Base-by-base conservation (phyloP, 164 flowering plant genomes). In the Euptelea pleiosperma region DNA sequence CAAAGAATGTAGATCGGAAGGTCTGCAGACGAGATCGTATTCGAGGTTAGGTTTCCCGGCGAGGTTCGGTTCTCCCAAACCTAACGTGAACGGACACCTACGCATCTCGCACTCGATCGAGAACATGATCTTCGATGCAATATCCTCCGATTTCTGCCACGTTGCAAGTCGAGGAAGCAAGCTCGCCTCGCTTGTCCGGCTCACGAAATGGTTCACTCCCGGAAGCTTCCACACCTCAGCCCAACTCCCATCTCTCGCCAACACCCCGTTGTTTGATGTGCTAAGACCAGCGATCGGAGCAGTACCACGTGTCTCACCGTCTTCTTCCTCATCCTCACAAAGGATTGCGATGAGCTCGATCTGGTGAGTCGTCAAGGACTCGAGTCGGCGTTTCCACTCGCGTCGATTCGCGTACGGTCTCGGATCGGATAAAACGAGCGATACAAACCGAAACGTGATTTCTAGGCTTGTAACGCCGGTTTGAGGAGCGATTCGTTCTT, bases 51-150 rank as follows among this genome's bases (percentile, higher is more conserved):
- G 91, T 59, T 92, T 92, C 0, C 89, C 86, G 58, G 71, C 53
- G 12, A 89, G 74, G 46, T 92, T 92, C 28, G 89, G 89, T 66
- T 92, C 98, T 1, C 98, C 98, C 9, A 92, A 39, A 2, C 96
- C 98, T 5, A 92, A 72, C 16, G 96, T 85, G 84, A 77, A 92
- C 28, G 79, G 78, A 40, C 86, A 76, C 56, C 84, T 36, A 65
- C 73, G 60, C 93, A 92, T 82, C 63, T 78, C 78, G 76, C 84
- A 74, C 64, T 92, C 98, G 63, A 89, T 73, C 47, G 85, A 66
- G 72, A 75, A 77, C 47, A 76, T 52, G 28, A 87, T 77, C 68
- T 72, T 83, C 72, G 78, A 49, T 2, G 91, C 95, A 0, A 80
- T 50, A 35, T 65, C 86, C 36, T 84, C 89, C 11, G 90, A 75